Percentiles rank a stretch among this genome's conserved stretches.
Conservation (phyloP, 306 rosid species). For the Crataegus laevigata region DNA sequence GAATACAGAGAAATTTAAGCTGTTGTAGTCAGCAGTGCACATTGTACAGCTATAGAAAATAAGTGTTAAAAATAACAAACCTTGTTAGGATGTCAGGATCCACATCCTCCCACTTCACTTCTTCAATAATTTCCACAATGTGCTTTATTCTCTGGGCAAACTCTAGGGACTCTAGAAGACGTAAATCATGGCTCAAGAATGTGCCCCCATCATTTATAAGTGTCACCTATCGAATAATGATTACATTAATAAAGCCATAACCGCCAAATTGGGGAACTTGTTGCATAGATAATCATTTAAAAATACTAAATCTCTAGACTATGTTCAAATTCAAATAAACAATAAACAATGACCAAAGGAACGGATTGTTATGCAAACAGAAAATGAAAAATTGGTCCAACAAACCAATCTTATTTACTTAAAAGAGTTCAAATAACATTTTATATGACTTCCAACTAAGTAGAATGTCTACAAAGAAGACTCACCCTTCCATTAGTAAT, state of each 20-base stretch:
- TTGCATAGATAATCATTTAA: neutral
- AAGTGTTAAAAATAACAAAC: conserved; percentile 30
- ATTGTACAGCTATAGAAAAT: neutral
- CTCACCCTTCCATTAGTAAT: conserved; percentile 98
- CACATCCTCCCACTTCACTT: conserved; percentile 64
- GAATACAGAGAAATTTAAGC: neutral
- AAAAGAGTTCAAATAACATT: neutral
- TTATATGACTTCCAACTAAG: neutral
- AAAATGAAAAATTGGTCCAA: neutral
- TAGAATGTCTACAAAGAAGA: neutral
- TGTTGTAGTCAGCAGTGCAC: neutral
- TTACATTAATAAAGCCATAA: neutral
- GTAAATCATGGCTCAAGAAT: conserved; percentile 85
- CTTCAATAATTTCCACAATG: conserved; percentile 74
- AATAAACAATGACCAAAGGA: neutral
- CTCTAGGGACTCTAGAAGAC: conserved; percentile 85
- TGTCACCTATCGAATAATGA: conserved; percentile 45
- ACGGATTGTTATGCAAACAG: neutral
- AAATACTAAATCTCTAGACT: neutral
- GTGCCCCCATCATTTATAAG: conserved; percentile 42
- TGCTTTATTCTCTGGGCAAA: conserved; percentile 80
- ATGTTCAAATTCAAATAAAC: neutral
- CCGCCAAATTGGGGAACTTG: neutral
- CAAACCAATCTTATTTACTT: neutral
- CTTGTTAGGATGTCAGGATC: conserved; percentile 88